Percentiles rank a stretch among this genome's conserved stretches.
Conservation (phyloP, 2,329 filamentous ascomycete species). For the Alternaria alternata region DNA sequence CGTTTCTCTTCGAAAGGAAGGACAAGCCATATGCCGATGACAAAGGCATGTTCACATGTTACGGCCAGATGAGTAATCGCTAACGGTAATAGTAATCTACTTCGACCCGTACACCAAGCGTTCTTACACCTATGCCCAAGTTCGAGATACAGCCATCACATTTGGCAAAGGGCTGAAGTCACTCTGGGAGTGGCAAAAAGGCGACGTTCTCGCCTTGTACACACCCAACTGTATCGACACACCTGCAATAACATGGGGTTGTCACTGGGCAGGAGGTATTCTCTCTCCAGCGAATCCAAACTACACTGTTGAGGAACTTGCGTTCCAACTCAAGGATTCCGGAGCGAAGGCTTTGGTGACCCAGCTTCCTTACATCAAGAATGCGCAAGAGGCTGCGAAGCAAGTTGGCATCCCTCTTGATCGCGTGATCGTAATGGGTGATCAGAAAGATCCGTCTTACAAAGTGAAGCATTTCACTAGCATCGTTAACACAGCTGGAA, state of each 20-base stretch:
- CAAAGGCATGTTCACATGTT: slow-evolving; percentile 64
- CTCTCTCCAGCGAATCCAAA: slow-evolving; percentile 87
- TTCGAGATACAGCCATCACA: slow-evolving; percentile 71
- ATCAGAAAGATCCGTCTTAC: slow-evolving; percentile 66
- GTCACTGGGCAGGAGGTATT: slow-evolving; percentile 82
- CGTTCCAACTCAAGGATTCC: slow-evolving; percentile 82
- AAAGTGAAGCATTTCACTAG: slow-evolving; percentile 75
- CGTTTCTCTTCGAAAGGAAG: slow-evolving; percentile 75
- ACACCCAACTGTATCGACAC: slow-evolving; percentile 85
- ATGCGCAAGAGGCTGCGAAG: slow-evolving; percentile 72
- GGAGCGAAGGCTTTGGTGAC: slow-evolving; percentile 79
- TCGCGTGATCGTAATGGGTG: slow-evolving; percentile 79
- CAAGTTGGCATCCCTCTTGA: slow-evolving; percentile 74
- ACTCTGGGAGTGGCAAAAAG: slow-evolving; percentile 79
- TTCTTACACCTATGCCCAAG: slow-evolving; percentile 74
- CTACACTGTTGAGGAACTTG: slow-evolving; percentile 84
- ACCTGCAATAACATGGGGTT: slow-evolving; percentile 77
- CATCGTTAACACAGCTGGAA: slow-evolving; percentile 70
- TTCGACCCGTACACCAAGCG: slow-evolving; percentile 75
- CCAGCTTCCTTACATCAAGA: slow-evolving; percentile 70
- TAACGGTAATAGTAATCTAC: slow-evolving; percentile 70
- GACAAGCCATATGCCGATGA: slow-evolving; percentile 72
- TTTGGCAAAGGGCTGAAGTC: slow-evolving; percentile 83
- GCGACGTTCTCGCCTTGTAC: slow-evolving; percentile 83
- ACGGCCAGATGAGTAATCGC: slow-evolving; percentile 10